These are phyloP conservation scores for Myxozyma vanderwaltii DNA, from an alignment of 805 yeast genomes.

Conservation along the genomic window DNA sequence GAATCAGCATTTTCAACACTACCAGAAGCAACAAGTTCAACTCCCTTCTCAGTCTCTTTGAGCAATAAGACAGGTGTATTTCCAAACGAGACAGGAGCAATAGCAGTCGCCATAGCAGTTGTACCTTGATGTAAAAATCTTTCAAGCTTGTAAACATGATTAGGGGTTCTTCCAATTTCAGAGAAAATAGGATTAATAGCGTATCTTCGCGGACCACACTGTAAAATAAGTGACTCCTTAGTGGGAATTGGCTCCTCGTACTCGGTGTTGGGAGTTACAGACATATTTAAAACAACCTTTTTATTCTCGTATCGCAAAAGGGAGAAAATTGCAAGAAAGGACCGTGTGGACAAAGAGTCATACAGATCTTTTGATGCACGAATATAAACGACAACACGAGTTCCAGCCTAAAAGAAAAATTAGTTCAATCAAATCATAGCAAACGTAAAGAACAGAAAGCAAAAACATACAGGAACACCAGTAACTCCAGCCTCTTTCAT, in stretches of 20 bases:
- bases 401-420: constrained; percentile 59
- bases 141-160: constrained; percentile 85
- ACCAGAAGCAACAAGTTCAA: constrained; percentile 81
- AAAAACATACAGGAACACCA: constrained; percentile 31
- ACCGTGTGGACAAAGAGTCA: constrained; percentile 52
- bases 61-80: constrained; percentile 79
- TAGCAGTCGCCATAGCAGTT: constrained; percentile 75
- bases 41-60: constrained; percentile 48
- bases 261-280: constrained; percentile 86
- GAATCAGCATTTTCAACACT: constrained; percentile 85
- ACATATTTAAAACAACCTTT: constrained; percentile 76
- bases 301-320: constrained; percentile 85
- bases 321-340: constrained; percentile 69
- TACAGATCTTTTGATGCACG: constrained; percentile 55
- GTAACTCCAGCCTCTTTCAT: constrained; percentile 56
- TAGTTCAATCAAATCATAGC: constrained; percentile 40
- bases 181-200: constrained; percentile 81
- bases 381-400: constrained; percentile 60
- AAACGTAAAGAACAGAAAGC: constrained; percentile 34
- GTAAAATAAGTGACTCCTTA: constrained; percentile 78
- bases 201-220: constrained; percentile 91
- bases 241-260: constrained; percentile 82
- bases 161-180: constrained; percentile 69
- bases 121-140: constrained; percentile 79
- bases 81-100: constrained; percentile 83